phyloP scores from a whole-genome alignment of 768 basidiomycete genomes.

The Ramaria sp. region DNA sequence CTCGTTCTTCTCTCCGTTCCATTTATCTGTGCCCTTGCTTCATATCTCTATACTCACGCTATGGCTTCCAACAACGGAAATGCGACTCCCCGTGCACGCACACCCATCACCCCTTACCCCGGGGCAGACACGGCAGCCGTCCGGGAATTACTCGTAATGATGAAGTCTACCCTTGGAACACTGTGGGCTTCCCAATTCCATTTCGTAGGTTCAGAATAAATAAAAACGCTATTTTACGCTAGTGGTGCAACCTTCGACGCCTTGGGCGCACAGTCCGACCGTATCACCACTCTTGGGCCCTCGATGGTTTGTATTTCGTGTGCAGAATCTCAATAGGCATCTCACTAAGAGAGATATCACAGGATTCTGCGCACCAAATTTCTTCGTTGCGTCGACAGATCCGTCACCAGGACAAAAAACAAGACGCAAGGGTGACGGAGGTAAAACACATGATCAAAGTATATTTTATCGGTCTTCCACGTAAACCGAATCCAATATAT shows the following conservation, averaged over 20 bases:
- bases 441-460: constrained; percentile 20
- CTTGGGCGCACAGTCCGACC: constrained; percentile 22
- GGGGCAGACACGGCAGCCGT: constrained; percentile 10
- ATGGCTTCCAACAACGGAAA: background rate
- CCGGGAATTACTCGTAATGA: constrained; percentile 9
- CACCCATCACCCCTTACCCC: constrained; percentile 10
- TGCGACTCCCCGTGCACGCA: constrained; percentile 5
- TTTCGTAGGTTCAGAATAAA: background rate
- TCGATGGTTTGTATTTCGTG: constrained; percentile 3
- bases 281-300: constrained; percentile 20
- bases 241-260: constrained; percentile 22
- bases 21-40: background rate
- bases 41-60: background rate
- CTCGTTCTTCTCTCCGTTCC: background rate
- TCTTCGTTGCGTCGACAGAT: constrained; percentile 15
- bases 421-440: constrained; percentile 16
- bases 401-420: constrained; percentile 15
- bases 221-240: background rate
- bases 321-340: constrained; percentile 3
- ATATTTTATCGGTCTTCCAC: background rate
- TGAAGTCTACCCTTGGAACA: constrained; percentile 9
- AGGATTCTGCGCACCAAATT: constrained; percentile 16
- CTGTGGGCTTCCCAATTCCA: background rate
- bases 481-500: background rate
- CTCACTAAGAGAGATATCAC: background rate